phyloP scores from a whole-genome alignment of 2,329 filamentous ascomycete genomes.

The Fusarium stilboides region DNA sequence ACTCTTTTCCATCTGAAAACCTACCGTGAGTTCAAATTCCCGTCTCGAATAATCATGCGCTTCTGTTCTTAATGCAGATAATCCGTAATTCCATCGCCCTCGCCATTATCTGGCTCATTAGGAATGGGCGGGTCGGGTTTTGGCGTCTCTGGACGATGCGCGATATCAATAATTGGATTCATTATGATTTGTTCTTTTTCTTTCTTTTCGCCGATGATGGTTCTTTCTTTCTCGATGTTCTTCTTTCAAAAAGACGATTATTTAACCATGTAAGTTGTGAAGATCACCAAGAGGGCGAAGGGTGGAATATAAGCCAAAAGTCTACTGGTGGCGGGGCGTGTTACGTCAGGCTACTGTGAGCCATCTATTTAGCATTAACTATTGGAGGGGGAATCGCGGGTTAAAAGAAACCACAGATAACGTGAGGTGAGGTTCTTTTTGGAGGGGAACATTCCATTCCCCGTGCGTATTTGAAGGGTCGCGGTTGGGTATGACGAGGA shows the following conservation, averaged over 20 bases:
- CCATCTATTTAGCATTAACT: conserved; percentile 11
- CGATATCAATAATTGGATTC: conserved; percentile 19
- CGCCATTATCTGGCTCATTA: conserved; percentile 51
- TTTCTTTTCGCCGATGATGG: not conserved
- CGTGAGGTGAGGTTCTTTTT: conserved; percentile 20
- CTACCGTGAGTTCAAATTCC: conserved; percentile 22
- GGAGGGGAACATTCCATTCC: conserved; percentile 33
- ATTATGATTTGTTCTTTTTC: conserved; percentile 13
- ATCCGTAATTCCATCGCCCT: conserved; percentile 53
- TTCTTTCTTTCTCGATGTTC: not conserved
- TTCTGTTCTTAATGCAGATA: conserved; percentile 33
- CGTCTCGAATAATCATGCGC: not conserved
- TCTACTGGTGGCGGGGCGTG: conserved; percentile 30
- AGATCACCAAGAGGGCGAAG: not conserved
- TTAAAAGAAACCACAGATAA: conserved; percentile 7
- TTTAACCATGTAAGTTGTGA: conserved; percentile 8
- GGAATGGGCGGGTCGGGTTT: conserved; percentile 52
- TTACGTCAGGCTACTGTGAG: conserved; percentile 40
- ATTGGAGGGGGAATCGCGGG: conserved; percentile 27
- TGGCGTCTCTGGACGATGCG: conserved; percentile 53
- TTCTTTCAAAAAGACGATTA: not conserved
- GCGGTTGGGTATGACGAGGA: conserved; percentile 18
- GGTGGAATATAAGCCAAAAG: conserved; percentile 26
- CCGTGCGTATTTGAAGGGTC: conserved; percentile 9
- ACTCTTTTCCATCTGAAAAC: conserved; percentile 2